Percentiles rank a stretch among this genome's conserved stretches.
These are phyloP conservation scores for Ogataea wickerhamii DNA, from an alignment of 805 yeast species.

Conservation along the genomic window DNA sequence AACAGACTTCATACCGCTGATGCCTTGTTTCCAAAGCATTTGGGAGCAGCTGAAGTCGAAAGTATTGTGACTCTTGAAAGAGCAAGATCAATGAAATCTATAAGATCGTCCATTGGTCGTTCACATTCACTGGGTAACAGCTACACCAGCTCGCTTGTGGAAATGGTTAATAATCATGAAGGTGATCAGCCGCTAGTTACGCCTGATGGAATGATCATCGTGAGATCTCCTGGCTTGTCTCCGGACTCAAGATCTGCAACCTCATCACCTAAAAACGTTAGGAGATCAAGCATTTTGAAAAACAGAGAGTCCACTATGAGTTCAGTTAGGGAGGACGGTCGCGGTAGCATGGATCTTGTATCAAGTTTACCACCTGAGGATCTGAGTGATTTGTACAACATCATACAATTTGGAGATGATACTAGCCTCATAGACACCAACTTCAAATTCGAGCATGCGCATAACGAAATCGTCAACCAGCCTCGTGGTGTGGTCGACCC, in stretches of 20 bases:
- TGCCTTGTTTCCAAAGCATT: slow-evolving; percentile 66
- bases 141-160: slow-evolving; percentile 23
- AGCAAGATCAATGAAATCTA: slow-evolving; percentile 54
- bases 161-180: slow-evolving; percentile 17
- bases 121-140: slow-evolving; percentile 17
- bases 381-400: slow-evolving; percentile 27
- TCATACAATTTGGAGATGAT: slow-evolving; percentile 30
- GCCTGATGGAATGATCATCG: slow-evolving; percentile 46
- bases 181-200: slow-evolving; percentile 19
- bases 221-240: slow-evolving; percentile 28
- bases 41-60: slow-evolving; percentile 66
- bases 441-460: slow-evolving; percentile 18
- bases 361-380: slow-evolving; percentile 16
- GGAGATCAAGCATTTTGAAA: slow-evolving; percentile 7
- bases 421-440: slow-evolving; percentile 22
- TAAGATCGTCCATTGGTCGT: slow-evolving; percentile 12
- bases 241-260: slow-evolving; percentile 3
- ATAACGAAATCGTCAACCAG: neutral
- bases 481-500: too few relatives aligned
- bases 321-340: neutral
- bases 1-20: slow-evolving; percentile 43
- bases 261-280: slow-evolving; percentile 7
- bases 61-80: slow-evolving; percentile 72
- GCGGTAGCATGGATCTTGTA: slow-evolving; percentile 4
- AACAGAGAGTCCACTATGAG: neutral